Percentiles rank a stretch among this genome's conserved stretches.
These are phyloP conservation scores for Fulvia fulva DNA, from an alignment of 2,329 filamentous ascomycete genomes.

Conservation along the genomic window DNA sequence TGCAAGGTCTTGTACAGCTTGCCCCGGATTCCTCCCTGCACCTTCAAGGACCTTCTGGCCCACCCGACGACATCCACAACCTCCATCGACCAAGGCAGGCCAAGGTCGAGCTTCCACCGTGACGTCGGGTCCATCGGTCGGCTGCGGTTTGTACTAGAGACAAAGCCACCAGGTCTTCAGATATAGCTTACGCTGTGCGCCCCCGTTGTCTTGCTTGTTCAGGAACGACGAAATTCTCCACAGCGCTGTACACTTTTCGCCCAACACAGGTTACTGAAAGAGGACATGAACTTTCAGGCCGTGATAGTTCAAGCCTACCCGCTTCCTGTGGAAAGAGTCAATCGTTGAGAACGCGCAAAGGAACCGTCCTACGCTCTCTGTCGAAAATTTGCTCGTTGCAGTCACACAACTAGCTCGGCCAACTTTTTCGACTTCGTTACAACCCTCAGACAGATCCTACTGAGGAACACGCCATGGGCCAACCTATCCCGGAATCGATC, in stretches of 20 bases:
- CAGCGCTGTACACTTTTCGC: background rate
- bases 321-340: slow-evolving; percentile 28
- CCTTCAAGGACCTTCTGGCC: slow-evolving; percentile 2
- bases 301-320: slow-evolving; percentile 24
- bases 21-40: slow-evolving; percentile 12
- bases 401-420: background rate
- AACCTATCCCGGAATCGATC: slow-evolving; percentile 35
- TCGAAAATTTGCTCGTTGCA: background rate
- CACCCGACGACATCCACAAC: slow-evolving; percentile 10
- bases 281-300: slow-evolving; percentile 30
- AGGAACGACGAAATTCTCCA: background rate
- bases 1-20: slow-evolving; percentile 11
- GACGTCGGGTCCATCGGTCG: slow-evolving; percentile 15
- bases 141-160: slow-evolving; percentile 4
- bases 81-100: slow-evolving; percentile 6
- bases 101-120: slow-evolving; percentile 7
- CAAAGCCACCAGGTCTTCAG: slow-evolving; percentile 2
- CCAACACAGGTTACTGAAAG: background rate
- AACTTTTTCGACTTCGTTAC: background rate
- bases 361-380: slow-evolving; percentile 10
- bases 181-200: background rate
- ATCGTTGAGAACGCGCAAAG: slow-evolving; percentile 21
- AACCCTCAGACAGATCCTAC: background rate
- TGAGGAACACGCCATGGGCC: slow-evolving; percentile 19
- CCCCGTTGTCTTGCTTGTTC: background rate